Evolutionary conservation across 139 green algal genomes (phyloP), one percentile per base, ranked within the genome.

Genomic region (Picochlorum sp.): DNA sequence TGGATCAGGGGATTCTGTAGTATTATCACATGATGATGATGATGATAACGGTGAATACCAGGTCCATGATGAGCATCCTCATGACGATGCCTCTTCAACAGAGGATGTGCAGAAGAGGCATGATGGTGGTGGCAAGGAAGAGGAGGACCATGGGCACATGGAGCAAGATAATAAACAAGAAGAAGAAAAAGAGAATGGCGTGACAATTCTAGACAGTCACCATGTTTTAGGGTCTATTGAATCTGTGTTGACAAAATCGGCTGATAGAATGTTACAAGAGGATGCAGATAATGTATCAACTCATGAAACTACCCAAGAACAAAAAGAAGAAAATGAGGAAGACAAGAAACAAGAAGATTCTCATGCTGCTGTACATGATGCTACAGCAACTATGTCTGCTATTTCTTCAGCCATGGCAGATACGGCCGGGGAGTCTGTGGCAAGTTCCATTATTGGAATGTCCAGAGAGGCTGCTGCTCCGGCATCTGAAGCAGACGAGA

Each of bases 171-270:
- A 26, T 26, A 26, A 28, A 28, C n/a, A 26, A 9, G 2, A 49
- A 23, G 6, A 63, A 67, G 26, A 5, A 41, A 31, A 34, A 8
- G 47, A 9, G 18, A 54, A 60, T 31, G 20, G 16, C 5, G 55
- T 57, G 11, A 51, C 55, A 45, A 49, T 54, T 30, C 55, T 74
- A 13, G 70, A 78, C 37, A 73, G 44, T 30, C 49, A 21, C 34
- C 31, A 76, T 38, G 66, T 76, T 20, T 47, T 76, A 45, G 63
- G 34, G 13, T 41, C 57, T 13, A 55, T 76, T 18, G 66, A 76
- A 30, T 63, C 70, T 26, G 66, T 76, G 30, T 45, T 75, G 23
- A 63, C 44, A 55, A 68, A 75, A 62, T 56, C 67, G 14, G 65
- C 55, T 16, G 34, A 58, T 6, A 45, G 23, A 45, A 38, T 71